Percentiles rank a stretch among this genome's conserved stretches.
phyloP scores from a whole-genome alignment of 768 basidiomycete genomes.

The Lactarius vividus region DNA sequence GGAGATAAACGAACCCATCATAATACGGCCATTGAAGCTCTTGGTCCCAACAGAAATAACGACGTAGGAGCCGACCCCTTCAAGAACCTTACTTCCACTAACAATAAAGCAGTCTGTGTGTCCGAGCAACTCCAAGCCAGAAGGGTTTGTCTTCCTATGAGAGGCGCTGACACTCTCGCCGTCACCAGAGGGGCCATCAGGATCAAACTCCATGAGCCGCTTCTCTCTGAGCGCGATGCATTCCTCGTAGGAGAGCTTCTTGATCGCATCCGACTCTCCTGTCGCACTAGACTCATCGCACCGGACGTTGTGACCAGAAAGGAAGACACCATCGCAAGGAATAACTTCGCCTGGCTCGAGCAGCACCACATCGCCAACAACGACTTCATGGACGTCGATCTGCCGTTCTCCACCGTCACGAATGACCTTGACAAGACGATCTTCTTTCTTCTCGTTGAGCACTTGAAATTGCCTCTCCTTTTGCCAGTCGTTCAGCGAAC shows the following conservation, averaged over 20 bases:
- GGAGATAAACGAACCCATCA: constrained; percentile 74
- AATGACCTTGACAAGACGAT: constrained; percentile 77
- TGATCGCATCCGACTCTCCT: constrained; percentile 94
- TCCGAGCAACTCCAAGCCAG: constrained; percentile 34
- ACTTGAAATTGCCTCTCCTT: constrained; percentile 94
- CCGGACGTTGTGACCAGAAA: constrained; percentile 87
- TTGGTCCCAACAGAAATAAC: constrained; percentile 89
- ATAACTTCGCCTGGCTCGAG: constrained; percentile 95
- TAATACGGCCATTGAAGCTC: constrained; percentile 94
- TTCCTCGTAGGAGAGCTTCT: constrained; percentile 77
- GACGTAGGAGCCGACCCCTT: constrained; percentile 92
- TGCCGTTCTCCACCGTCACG: constrained; percentile 33
- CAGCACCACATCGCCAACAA: constrained; percentile 91
- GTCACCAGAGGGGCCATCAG: constrained; percentile 12
- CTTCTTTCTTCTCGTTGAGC: constrained; percentile 94
- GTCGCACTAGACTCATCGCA: constrained; percentile 98
- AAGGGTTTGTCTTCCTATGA: constrained; percentile 6
- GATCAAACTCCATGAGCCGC: constrained; percentile 24
- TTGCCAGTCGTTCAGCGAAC: constrained; percentile 96
- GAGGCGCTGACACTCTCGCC: constrained; percentile 32
- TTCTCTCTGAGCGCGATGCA: constrained; percentile 51
- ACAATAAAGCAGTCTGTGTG: constrained; percentile 92
- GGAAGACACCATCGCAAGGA: constrained; percentile 94
- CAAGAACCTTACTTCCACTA: constrained; percentile 88
- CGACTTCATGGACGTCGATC: constrained; percentile 60